phyloP scores from a whole-genome alignment of 2,329 filamentous ascomycete genomes.

The Hymenoscyphus linearis region DNA sequence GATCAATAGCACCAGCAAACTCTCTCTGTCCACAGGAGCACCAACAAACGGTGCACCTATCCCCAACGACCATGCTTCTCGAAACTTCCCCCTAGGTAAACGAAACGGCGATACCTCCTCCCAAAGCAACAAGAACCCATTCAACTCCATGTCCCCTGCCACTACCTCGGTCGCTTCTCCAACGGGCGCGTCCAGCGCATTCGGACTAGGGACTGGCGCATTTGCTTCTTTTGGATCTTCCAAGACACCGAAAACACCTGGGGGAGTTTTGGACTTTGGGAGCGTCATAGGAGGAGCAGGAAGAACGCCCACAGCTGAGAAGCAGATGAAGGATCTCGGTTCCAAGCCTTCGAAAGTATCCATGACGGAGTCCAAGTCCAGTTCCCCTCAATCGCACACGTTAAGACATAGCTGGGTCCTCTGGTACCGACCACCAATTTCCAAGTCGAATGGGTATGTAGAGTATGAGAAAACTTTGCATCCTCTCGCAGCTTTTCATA shows the following conservation, averaged over 20 bases:
- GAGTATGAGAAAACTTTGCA: conserved; percentile 98
- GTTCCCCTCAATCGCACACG: conserved; percentile 45
- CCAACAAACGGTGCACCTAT: conserved; percentile 35
- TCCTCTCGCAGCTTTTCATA: conserved; percentile 73
- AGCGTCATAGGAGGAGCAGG: conserved; percentile 44
- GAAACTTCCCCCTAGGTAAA: conserved; percentile 62
- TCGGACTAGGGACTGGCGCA: conserved; percentile 88
- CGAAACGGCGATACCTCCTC: conserved; percentile 71
- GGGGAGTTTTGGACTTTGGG: conserved; percentile 73
- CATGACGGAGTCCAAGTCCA: conserved; percentile 43
- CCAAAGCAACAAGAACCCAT: conserved; percentile 70
- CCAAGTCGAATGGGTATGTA: conserved; percentile 76
- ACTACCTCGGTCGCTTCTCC: conserved; percentile 68
- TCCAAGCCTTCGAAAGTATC: conserved; percentile 31
- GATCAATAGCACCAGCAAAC: conserved; percentile 56
- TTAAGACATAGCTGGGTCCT: conserved; percentile 90
- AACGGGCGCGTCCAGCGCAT: conserved; percentile 77
- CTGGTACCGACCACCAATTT: conserved; percentile 95
- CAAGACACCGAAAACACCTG: conserved; percentile 83
- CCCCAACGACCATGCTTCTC: conserved; percentile 47
- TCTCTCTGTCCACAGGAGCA: conserved; percentile 73
- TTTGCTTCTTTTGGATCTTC: conserved; percentile 87
- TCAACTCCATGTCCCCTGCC: conserved; percentile 69
- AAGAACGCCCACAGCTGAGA: conserved; percentile 56
- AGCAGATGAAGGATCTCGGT: conserved; percentile 48